Base-by-base conservation (phyloP, 1,139 yeast genomes). In the Yamadazyma buinensis region DNA sequence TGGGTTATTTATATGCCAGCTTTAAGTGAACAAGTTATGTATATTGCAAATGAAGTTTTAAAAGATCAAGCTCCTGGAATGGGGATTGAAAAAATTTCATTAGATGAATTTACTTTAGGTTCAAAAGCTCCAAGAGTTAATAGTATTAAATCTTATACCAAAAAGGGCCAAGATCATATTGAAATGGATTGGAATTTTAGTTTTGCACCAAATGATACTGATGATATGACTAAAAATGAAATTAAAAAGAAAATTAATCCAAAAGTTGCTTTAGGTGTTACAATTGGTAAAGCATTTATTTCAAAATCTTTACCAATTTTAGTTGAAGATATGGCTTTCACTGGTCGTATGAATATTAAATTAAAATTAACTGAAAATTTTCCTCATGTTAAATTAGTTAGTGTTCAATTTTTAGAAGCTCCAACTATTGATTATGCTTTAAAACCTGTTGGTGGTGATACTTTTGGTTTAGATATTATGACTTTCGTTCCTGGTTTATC, bases 1-100 rank as follows among this genome's bases (percentile, higher is more conserved):
- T 84, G 95, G 95, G 84, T 82, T 37, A 82, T 84, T 43, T 84
- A 84, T 49, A 84, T 84, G 95, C 92, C 92, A 27, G 86, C 85
- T 1, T 64, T 84, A 36, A 80, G 87, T n/a, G 85, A 82, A 48
- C 79, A 77, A 55, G 92, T 84, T 20, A 71, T 77, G 59, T 74
- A 70, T 35, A 76, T 74, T 49, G 82, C 86, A 13, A 83, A 82
- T 48, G 79, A 76, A 28, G 67, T 74, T 20, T 61, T 84, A 54
- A 75, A 78, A 37, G 88, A 77, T 49, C 77, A 78, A 44, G 86
- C 84, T 11, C 92, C 94, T 13, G 94, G 94, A 27, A 80, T 77
- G 52, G 92, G 92, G 52, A 83, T 84, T 48, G 88, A 82, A 40
- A 80, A 78, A 7, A 57, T 84, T 37, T 67, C 84, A 2, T 64